Conservation (phyloP, 2,329 filamentous ascomycete genomes). For the Alternaria sp. region DNA sequence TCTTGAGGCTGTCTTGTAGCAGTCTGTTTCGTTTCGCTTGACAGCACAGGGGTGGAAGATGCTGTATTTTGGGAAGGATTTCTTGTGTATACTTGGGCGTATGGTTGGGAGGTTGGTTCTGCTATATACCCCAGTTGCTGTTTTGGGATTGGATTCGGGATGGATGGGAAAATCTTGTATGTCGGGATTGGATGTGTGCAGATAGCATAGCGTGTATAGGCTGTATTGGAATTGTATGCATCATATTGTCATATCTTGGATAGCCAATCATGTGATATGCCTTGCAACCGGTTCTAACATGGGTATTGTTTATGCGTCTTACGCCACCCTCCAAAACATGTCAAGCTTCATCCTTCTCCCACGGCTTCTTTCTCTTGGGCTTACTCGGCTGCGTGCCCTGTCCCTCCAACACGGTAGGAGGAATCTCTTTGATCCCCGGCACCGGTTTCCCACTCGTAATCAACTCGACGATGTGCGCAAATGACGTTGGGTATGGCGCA, state of each 20-base stretch:
- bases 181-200: neutral
- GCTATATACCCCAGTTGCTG: constrained; percentile 38
- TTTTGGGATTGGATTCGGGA: constrained; percentile 18
- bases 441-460: constrained; percentile 84
- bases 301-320: neutral
- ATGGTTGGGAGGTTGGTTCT: constrained; percentile 22
- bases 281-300: neutral
- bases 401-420: constrained; percentile 76
- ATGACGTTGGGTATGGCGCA: constrained; percentile 80
- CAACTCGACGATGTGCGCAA: constrained; percentile 85
- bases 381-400: constrained; percentile 67
- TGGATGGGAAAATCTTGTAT: neutral
- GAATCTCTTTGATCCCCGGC: constrained; percentile 87
- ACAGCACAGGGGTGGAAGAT: neutral
- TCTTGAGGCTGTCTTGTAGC: constrained; percentile 49
- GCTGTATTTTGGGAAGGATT: neutral
- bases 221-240: neutral
- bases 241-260: neutral
- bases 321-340: neutral
- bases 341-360: constrained; percentile 70
- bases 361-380: constrained; percentile 72
- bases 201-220: neutral
- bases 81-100: constrained; percentile 11
- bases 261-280: neutral
- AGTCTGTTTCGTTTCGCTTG: neutral